Conservation (phyloP, 2,329 filamentous ascomycete genomes). For the Alternaria consortialis region DNA sequence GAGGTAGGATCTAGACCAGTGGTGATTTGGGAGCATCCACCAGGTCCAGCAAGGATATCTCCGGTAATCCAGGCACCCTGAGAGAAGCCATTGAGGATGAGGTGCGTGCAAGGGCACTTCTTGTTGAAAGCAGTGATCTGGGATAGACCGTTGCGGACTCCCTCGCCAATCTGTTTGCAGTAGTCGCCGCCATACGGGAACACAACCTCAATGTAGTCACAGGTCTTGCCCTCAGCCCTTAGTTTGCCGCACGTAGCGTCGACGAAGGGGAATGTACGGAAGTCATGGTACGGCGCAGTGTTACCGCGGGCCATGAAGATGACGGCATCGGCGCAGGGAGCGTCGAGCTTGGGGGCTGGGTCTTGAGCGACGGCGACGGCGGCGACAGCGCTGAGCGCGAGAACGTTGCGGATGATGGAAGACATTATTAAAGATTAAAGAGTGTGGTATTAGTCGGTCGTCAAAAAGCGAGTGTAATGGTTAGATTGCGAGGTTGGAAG, state of each 20-base stretch:
- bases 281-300: constrained; percentile 33
- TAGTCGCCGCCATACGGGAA: constrained; percentile 25
- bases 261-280: constrained; percentile 32
- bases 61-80: constrained; percentile 68
- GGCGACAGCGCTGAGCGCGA: constrained; percentile 34
- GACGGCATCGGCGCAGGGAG: constrained; percentile 33
- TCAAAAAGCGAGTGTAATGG: constrained; percentile 34
- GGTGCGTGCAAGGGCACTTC: constrained; percentile 63
- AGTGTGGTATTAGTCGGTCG: constrained; percentile 26
- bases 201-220: constrained; percentile 36
- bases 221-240: constrained; percentile 33
- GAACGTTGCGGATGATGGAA: constrained; percentile 33
- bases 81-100: constrained; percentile 68
- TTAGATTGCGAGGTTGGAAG: constrained; percentile 32
- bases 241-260: constrained; percentile 34
- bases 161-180: constrained; percentile 30
- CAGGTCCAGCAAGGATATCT: constrained; percentile 63
- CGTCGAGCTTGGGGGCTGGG: constrained; percentile 36
- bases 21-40: constrained; percentile 30
- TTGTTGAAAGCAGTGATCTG: constrained; percentile 64
- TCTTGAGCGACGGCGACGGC: constrained; percentile 44
- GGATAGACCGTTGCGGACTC: constrained; percentile 30
- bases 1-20: constrained; percentile 29
- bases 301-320: constrained; percentile 38
- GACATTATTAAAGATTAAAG: constrained; percentile 41